These are phyloP conservation scores for Cronartium ribicola DNA, from an alignment of 1,284 basidiomycete genomes.

Conservation along the genomic window DNA sequence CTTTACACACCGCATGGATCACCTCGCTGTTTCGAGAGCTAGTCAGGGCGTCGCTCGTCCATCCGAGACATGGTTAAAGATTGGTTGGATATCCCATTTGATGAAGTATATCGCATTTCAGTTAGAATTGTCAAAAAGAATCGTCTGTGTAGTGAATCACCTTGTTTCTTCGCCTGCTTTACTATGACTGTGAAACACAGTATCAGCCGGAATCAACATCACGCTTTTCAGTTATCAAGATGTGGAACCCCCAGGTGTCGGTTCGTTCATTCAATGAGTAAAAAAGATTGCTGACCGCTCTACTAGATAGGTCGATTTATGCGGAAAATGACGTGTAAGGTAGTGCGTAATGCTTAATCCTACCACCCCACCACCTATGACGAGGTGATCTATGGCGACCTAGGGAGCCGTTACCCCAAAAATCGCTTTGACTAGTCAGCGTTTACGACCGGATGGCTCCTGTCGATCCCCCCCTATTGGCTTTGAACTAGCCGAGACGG, in stretches of 20 bases:
- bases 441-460: neutral
- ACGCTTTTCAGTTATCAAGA: conserved; percentile 39
- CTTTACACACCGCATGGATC: conserved; percentile 68
- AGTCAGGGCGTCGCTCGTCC: neutral
- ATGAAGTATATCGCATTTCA: neutral
- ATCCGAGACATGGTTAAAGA: neutral
- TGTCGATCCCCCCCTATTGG: neutral
- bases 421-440: neutral
- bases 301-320: conserved; percentile 74
- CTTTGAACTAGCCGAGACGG: neutral
- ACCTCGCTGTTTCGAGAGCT: conserved; percentile 95
- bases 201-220: neutral
- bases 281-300: conserved; percentile 63
- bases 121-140: neutral
- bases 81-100: neutral
- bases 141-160: conserved; percentile 53
- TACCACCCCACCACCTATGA: conserved; percentile 78
- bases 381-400: conserved; percentile 68
- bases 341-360: conserved; percentile 81
- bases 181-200: conserved; percentile 27
- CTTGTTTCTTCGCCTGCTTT: conserved; percentile 71
- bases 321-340: conserved; percentile 64
- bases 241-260: neutral
- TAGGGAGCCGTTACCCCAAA: neutral
- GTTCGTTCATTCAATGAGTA: neutral